These are phyloP conservation scores for Castanea sativa DNA, from an alignment of 306 rosid genomes.

Conservation along the genomic window DNA sequence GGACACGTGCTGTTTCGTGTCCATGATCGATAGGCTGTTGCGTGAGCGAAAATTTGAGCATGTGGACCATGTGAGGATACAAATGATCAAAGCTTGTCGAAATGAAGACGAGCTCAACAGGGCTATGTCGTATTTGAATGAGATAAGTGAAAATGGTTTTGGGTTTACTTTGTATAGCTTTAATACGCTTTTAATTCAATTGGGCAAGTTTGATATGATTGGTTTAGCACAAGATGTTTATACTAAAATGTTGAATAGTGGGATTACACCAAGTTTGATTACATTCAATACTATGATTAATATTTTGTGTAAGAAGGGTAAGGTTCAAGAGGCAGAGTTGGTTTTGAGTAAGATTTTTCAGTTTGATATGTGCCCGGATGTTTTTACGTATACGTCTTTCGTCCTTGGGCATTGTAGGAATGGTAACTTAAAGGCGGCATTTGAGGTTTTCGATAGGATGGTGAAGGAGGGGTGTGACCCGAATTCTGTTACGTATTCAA, in stretches of 20 bases:
- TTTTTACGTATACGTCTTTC: conserved; percentile 40
- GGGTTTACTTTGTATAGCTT: conserved; percentile 37
- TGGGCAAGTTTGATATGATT: conserved; percentile 45
- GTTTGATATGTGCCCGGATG: conserved; percentile 32
- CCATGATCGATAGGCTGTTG: conserved; percentile 40
- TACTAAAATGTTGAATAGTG: conserved; percentile 27
- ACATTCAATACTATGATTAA: conserved; percentile 40
- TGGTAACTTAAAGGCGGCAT: conserved; percentile 27
- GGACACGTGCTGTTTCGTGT: conserved; percentile 30
- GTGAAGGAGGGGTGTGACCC: conserved; percentile 38
- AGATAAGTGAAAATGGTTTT: conserved; percentile 25
- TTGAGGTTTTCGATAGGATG: conserved; percentile 37
- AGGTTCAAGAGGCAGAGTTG: conserved; percentile 30
- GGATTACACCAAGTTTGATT: conserved; percentile 34
- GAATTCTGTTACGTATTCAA: conserved; percentile 35
- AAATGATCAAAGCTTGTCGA: conserved; percentile 41
- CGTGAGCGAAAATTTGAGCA: conserved; percentile 23
- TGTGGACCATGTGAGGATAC: conserved; percentile 36
- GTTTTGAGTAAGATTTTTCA: conserved; percentile 32
- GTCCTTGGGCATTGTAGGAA: conserved; percentile 46
- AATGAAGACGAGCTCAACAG: conserved; percentile 29
- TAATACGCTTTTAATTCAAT: conserved; percentile 42
- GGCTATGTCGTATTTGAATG: conserved; percentile 28
- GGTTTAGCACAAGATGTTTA: conserved; percentile 30
- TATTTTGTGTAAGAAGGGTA: conserved; percentile 42